Base-by-base conservation (phyloP, 192 early-diverging fungal genomes). In the Haplosporangium gracile region DNA sequence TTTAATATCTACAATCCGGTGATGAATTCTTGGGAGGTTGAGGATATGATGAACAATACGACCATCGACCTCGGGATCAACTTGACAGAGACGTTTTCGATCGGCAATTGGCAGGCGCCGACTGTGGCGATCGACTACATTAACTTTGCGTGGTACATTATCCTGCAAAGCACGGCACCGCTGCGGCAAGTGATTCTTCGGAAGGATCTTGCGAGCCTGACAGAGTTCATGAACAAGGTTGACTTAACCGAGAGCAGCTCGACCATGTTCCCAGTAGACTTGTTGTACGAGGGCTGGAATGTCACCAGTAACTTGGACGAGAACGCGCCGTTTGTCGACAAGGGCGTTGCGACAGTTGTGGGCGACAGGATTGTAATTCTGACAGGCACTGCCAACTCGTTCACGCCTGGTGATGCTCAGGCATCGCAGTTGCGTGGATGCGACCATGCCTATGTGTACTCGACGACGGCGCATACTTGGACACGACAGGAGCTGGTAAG, bases 301-400 rank as follows among this genome's bases (percentile, higher is more conserved):
- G 47, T 77, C 34, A 29, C 32, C n/a, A 81, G 79, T 29, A 47
- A 29, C 55, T 32, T 86, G 65, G 68, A 86, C 60, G 79, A 86
- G 70, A 77, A 65, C 22, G 84, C 79, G 2, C 84, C 84, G 0
- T 86, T 86, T 68, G 84, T 86, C 5, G 76, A 72, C 40, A 81
- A 73, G 63, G 79, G 76, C 18, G 84, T 86, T 15, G 84, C 84
- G 11, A 86, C 79, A 1, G 26, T 86, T 20, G 79, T 81, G 5
- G 42, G 65, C 8, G 71, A 81, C 29, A 43, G 72, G 39, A 77
- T 86, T 32, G 65, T 86, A 0, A 81, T 86, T 24, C 77, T 86
- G 24, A 81, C 84, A 5, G 84, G 84, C 26, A 86, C 84, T 18
- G 84, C 84, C 71, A 86, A 86, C 38, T 80, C 84, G 8, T 86